These are phyloP conservation scores for Barnettozyma wickerhamii DNA, from an alignment of 805 yeast genomes.

Conservation along the genomic window DNA sequence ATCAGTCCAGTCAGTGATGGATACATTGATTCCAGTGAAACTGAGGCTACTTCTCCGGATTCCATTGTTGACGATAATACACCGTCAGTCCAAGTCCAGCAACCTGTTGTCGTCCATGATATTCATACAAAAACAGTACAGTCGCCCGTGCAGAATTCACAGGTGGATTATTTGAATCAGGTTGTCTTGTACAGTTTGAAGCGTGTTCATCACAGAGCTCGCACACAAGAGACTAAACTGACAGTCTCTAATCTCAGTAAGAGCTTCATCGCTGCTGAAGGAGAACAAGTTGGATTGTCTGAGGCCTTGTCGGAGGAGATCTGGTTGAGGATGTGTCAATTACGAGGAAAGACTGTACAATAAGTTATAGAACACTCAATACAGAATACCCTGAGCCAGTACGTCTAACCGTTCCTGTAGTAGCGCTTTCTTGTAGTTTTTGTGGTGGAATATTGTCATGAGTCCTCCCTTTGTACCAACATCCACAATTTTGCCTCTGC, in stretches of 20 bases:
- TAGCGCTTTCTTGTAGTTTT: no score
- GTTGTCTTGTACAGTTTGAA: conserved; percentile 41
- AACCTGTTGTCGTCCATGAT: conserved; percentile 5
- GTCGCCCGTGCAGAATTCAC: background rate
- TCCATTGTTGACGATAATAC: background rate
- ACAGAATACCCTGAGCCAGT: no score
- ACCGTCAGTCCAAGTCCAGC: background rate
- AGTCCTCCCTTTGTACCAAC: no score
- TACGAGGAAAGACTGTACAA: conserved; percentile 10
- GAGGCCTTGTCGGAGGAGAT: conserved; percentile 68
- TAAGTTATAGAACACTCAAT: no score
- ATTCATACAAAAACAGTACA: background rate
- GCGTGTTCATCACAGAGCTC: conserved; percentile 49
- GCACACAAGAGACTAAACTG: conserved; percentile 40
- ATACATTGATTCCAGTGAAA: conserved; percentile 13
- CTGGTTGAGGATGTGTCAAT: conserved; percentile 30
- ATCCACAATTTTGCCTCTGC: no score
- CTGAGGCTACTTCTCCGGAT: conserved; percentile 21
- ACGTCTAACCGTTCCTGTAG: no score
- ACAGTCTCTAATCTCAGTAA: conserved; percentile 41
- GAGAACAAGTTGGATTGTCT: conserved; percentile 55
- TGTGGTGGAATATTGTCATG: no score
- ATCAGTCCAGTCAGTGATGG: conserved; percentile 15
- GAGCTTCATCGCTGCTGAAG: conserved; percentile 42
- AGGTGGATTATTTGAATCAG: conserved; percentile 35